Base-by-base conservation (phyloP, 495 filamentous ascomycete species). In the Podospora pseudocomata region DNA sequence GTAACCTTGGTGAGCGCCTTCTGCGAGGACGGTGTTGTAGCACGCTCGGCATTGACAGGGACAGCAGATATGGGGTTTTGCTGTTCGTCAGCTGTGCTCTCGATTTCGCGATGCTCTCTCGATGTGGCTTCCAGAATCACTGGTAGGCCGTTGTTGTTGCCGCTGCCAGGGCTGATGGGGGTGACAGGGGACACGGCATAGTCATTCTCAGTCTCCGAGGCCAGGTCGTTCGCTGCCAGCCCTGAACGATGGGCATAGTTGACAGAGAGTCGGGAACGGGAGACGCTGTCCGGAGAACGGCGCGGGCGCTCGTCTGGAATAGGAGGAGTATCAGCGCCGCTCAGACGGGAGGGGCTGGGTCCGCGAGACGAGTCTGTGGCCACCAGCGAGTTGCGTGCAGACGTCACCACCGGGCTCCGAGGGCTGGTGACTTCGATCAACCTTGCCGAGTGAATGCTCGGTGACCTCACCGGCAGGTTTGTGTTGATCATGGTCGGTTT, bases 381-480 rank as follows among this genome's bases (percentile, higher is more conserved):
- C 60, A 81, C 82, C 20, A 81, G 68, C 0, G 82, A 84, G 23
- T 75, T 81, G 70, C 74, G 70, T 55, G 81, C 77, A n/a, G 82
- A 82, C 28, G 75, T 71, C 2, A 68, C 63, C 32, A 70, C 75
- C 15, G 83, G 81, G 69, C 80, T 84, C 30, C 79, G 80, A 28
- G 81, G 81, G 59, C 79, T 77, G 19, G 80, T 67, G n/a, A 87
- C 83, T 34, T 87, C 85, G 39, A 87, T 84, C 58, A 87, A 68
- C 5, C 84, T 81, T 27, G 84, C 76, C 15, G 85, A 87, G 63
- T 82, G 82, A 7, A 84, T 76, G 68, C 85, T 86, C 5, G 77
- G 77, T n/a, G 85, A 79, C 56, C 82, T 77, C n/a, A 72, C 72
- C 15, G 77, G 80, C 58, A 82, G 54, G 64, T 71, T 76, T 15